Conservation (phyloP, 192 early-diverging fungal genomes). For the Backusella circina region DNA sequence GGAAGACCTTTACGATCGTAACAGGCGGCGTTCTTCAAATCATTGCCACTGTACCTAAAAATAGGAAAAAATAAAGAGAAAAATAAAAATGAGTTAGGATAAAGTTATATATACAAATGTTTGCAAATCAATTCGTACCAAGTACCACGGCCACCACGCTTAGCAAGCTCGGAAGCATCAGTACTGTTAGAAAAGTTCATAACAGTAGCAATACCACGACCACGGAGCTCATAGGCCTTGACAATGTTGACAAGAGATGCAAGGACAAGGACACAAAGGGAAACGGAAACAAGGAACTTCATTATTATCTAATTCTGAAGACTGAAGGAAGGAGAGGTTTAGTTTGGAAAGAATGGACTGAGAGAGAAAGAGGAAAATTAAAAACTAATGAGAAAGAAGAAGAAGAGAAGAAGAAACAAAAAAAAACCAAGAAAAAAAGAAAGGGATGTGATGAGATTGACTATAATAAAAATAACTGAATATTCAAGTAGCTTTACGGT, state of each 20-base stretch:
- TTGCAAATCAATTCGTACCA: conserved; percentile 11
- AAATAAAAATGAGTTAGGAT: background rate
- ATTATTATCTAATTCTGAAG: background rate
- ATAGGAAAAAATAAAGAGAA: background rate
- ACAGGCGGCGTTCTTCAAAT: conserved; percentile 40
- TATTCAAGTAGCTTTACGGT: background rate
- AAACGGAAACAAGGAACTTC: conserved; percentile 15
- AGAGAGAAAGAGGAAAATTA: background rate
- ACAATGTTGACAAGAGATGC: conserved; percentile 14
- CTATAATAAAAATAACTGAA: background rate
- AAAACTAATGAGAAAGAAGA: background rate
- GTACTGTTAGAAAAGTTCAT: conserved; percentile 17
- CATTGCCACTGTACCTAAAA: conserved; percentile 30
- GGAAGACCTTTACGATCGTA: conserved; percentile 35
- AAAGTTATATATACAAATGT: background rate
- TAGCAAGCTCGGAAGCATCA: background rate
- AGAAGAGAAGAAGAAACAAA: background rate
- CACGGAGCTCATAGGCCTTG: conserved; percentile 28
- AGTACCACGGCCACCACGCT: conserved; percentile 28
- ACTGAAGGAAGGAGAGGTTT: conserved; percentile 4
- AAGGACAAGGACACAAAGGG: conserved; percentile 17
- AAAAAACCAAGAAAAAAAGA: conserved; percentile 7
- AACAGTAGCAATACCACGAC: conserved; percentile 26
- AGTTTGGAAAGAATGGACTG: background rate
- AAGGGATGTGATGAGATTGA: background rate